phyloP scores from a whole-genome alignment of 2,329 filamentous ascomycete species.

The Apiospora phragmitis region DNA sequence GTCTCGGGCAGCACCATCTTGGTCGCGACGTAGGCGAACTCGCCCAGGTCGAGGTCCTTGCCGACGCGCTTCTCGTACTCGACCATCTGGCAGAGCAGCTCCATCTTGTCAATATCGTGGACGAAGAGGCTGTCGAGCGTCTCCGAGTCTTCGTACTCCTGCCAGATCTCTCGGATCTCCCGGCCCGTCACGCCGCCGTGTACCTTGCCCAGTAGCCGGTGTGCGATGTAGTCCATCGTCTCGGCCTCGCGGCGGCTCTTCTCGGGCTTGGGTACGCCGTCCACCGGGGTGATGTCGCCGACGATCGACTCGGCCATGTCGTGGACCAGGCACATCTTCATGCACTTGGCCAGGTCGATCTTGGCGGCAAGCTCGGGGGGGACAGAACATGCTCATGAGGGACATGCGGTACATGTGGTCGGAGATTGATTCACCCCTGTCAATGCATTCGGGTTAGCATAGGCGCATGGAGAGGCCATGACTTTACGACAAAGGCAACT shows the following conservation, averaged over 20 bases:
- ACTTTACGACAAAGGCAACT: neutral
- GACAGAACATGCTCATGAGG: conserved; percentile 88
- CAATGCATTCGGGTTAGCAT: neutral
- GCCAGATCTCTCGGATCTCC: conserved; percentile 80
- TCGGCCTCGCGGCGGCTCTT: conserved; percentile 84
- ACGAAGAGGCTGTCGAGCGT: conserved; percentile 88
- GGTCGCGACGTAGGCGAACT: conserved; percentile 79
- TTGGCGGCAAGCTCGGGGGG: conserved; percentile 70
- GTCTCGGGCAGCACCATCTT: conserved; percentile 77
- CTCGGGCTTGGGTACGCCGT: conserved; percentile 80
- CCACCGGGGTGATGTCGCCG: conserved; percentile 94
- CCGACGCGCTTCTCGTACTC: conserved; percentile 83
- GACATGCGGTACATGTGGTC: conserved; percentile 99
- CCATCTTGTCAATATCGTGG: conserved; percentile 97
- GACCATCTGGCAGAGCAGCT: conserved; percentile 90
- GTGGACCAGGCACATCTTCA: conserved; percentile 93
- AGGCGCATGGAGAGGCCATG: neutral
- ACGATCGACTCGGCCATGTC: conserved; percentile 97
- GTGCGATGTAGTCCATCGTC: conserved; percentile 90
- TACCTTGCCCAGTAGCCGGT: conserved; percentile 70
- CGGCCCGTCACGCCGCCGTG: conserved; percentile 67
- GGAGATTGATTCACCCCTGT: conserved; percentile 82
- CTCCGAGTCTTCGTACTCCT: conserved; percentile 88
- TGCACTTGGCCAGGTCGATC: conserved; percentile 80
- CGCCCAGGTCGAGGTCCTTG: conserved; percentile 72